Base-by-base conservation (phyloP, 768 basidiomycete genomes). In the Cystofilobasidium macerans region DNA sequence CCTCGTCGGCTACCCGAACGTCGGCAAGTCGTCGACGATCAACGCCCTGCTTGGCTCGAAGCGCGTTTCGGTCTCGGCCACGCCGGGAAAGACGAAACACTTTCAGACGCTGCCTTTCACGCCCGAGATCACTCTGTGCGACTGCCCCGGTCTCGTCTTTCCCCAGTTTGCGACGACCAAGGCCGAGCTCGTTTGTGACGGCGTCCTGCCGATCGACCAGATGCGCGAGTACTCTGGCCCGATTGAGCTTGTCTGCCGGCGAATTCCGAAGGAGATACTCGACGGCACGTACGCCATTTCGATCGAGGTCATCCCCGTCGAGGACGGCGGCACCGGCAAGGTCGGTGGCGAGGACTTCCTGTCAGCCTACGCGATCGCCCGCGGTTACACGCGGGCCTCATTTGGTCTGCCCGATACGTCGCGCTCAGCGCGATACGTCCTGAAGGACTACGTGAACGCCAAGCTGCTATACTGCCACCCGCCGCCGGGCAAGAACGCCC, bases 341-440 rank as follows among this genome's bases (percentile, higher is more conserved):
- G 75, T 81, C 64, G 82, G 84, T 12, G 86, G 87, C 24, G 86
- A 88, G 73, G 87, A 91, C 72, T 80, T 98, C 61, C 78, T 99
- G 36, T 81, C 89, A 38, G 80, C 90, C 8, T 91, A 94, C 79
- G 91, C 93, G n/a, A 86, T 98, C 72, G 94, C 85, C 33, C 81
- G 94, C 71, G 95, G 95, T 38, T 95, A 87, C 76, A 88, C 85
- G 73, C 84, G 94, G 43, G 84, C 92, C 0, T 90, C 94, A 0
- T 90, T 93, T 78, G 95, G 95, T 48, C 95, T 93, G 76, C 93
- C 94, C 13, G 95, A 99, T 73, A 92, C 97, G 73, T 90, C 95
- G 35, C 86, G 91, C 60, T 84, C 95, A 0, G 89, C 94, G 20
- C 84, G 95, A 66, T 86, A 87, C 73, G 80, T 99, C 64, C 81